phyloP scores from a whole-genome alignment of 2,329 filamentous ascomycete species.

The Botrytis cinerea region DNA sequence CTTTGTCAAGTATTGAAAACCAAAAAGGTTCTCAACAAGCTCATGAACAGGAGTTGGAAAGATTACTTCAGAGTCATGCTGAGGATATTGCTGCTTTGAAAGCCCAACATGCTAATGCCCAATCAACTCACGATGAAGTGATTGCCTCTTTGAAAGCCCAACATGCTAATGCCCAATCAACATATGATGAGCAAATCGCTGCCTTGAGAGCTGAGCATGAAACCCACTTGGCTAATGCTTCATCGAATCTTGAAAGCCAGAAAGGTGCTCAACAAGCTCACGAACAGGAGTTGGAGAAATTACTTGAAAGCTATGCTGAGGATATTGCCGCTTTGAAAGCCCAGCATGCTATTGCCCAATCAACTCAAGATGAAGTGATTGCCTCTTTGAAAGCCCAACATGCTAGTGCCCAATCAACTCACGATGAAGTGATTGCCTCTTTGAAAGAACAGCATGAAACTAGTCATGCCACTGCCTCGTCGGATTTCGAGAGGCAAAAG shows the following conservation, averaged over 20 bases:
- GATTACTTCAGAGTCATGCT: slow-evolving; percentile 56
- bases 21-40: slow-evolving; percentile 47
- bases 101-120: slow-evolving; percentile 48
- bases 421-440: slow-evolving; percentile 46
- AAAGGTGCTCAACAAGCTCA: neutral
- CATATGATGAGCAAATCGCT: slow-evolving; percentile 48
- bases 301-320: slow-evolving; percentile 48
- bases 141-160: slow-evolving; percentile 45
- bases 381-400: slow-evolving; percentile 44
- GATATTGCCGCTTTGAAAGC: slow-evolving; percentile 42
- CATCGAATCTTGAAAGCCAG: neutral
- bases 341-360: slow-evolving; percentile 49
- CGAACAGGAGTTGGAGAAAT: neutral
- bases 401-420: slow-evolving; percentile 49
- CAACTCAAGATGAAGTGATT: slow-evolving; percentile 48
- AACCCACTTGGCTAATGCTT: neutral
- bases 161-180: slow-evolving; percentile 48
- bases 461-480: slow-evolving; percentile 39
- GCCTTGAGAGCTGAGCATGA: slow-evolving; percentile 38
- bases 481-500: slow-evolving; percentile 39
- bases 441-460: slow-evolving; percentile 51
- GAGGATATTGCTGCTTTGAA: slow-evolving; percentile 44
- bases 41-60: slow-evolving; percentile 53
- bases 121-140: slow-evolving; percentile 36
- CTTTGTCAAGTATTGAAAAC: neutral